Percentiles rank a stretch among this genome's conserved stretches.
phyloP scores from a whole-genome alignment of 495 filamentous ascomycete genomes.

The Aspergillus baeticus region DNA sequence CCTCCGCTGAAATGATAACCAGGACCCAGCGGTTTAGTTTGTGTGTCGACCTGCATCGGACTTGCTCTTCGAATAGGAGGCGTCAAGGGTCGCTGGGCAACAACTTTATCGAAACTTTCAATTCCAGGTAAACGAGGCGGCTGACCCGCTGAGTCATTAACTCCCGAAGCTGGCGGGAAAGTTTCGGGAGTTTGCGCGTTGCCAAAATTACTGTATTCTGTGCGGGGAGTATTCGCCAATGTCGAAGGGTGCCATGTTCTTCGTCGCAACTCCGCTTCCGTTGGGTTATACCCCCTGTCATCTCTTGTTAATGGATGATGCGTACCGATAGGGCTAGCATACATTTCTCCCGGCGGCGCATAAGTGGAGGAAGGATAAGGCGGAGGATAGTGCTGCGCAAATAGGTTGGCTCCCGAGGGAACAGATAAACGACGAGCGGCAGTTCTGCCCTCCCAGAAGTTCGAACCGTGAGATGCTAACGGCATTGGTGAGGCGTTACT shows the following conservation, averaged over 20 bases:
- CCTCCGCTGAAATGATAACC: conserved; percentile 35
- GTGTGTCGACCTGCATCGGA: conserved; percentile 66
- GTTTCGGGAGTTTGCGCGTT: conserved; percentile 62
- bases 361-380: conserved; percentile 51
- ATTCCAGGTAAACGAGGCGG: conserved; percentile 77
- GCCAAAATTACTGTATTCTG: conserved; percentile 57
- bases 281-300: conserved; percentile 57
- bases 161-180: conserved; percentile 50
- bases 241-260: conserved; percentile 90
- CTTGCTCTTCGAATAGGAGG: conserved; percentile 63
- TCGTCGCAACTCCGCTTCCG: conserved; percentile 75
- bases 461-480: conserved; percentile 59
- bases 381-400: conserved; percentile 59
- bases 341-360: conserved; percentile 56
- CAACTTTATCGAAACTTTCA: conserved; percentile 78
- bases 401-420: conserved; percentile 72
- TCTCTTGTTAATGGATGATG: conserved; percentile 62
- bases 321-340: conserved; percentile 71
- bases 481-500: conserved; percentile 68
- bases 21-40: conserved; percentile 37
- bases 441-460: conserved; percentile 68
- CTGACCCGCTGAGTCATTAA: conserved; percentile 48
- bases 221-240: conserved; percentile 57
- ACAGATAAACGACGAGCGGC: conserved; percentile 78
- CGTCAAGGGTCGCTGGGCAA: conserved; percentile 54